These are phyloP conservation scores for Ophiostoma populinum DNA, from an alignment of 2,329 filamentous ascomycete species.

Conservation along the genomic window DNA sequence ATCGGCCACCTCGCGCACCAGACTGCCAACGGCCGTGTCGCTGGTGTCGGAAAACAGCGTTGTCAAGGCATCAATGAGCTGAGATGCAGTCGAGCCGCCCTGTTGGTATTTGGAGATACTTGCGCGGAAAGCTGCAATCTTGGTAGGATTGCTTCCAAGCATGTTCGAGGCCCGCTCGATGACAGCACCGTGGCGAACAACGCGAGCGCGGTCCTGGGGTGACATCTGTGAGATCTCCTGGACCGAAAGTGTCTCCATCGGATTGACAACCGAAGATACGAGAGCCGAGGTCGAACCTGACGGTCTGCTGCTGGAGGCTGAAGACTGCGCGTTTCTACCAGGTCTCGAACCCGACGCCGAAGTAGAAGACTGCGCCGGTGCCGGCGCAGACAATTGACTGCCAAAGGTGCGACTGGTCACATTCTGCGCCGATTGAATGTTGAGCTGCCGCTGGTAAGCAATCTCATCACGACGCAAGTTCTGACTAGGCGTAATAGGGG, in stretches of 20 bases:
- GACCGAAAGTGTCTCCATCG: conserved; percentile 35
- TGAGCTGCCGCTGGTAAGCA: conserved; percentile 81
- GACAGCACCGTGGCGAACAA: conserved; percentile 66
- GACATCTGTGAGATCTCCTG: conserved; percentile 36
- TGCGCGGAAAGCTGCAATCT: conserved; percentile 60
- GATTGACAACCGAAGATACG: conserved; percentile 11
- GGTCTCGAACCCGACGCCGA: too few relatives aligned
- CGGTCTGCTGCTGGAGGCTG: background rate
- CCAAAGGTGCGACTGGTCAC: conserved; percentile 68
- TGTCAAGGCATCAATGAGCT: conserved; percentile 78
- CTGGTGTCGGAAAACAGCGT: conserved; percentile 64
- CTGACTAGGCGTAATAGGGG: conserved; percentile 62
- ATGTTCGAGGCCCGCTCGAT: conserved; percentile 71
- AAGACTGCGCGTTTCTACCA: too few relatives aligned
- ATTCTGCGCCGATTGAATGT: conserved; percentile 75
- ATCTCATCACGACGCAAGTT: conserved; percentile 72
- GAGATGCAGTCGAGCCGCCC: conserved; percentile 49
- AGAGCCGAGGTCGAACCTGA: background rate
- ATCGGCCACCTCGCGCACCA: conserved; percentile 82
- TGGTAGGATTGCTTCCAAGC: conserved; percentile 57
- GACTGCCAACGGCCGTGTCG: conserved; percentile 65
- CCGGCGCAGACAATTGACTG: conserved; percentile 50
- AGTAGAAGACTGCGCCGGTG: conserved; percentile 8
- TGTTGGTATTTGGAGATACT: conserved; percentile 65
- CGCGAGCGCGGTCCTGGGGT: conserved; percentile 65